Base-by-base conservation (phyloP, 2,329 filamentous ascomycete species). In the Leptoxyphium fumago region DNA sequence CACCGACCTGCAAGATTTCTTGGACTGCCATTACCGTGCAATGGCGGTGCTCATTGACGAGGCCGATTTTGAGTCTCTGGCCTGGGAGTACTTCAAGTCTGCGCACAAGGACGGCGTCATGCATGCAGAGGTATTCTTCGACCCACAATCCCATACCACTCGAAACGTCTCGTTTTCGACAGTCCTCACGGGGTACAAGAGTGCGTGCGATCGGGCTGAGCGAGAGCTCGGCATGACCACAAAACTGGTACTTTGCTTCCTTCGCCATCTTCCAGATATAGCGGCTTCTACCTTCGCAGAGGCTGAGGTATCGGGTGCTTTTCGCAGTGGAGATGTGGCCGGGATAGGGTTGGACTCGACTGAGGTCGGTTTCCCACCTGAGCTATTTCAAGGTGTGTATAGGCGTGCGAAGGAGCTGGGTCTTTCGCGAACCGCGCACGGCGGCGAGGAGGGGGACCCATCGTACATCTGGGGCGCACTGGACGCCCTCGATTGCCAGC, bases 91-190 rank as follows among this genome's bases (percentile, higher is more conserved):
- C 64, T 82, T 87, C 59, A 55, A 68, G 29, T 74, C 71, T 46
- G 82, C 80, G 2, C 69, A 75, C 29, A 63, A 64, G 1, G 77
- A 84, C 49, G 75, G 76, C 32, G 77, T 87, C 2, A 70, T 74
- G 41, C 82, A 88, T 56, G 80, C 80, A 10, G 83, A 88, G 60
- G 72, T 86, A 50, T 88, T 86, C 65, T 87, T 88, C 64, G 84
- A 88, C 59, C 82, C 83, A 1, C 82, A 88, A 61, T 81, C 80
- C 1, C 84, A 88, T 60, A 72, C 75, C 5, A 64, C 63, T 10
- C 72, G 82, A 15, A 78, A 78, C 5, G 64, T 88, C 2, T 52
- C 69, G 7, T 80, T 84, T 56, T 64, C 71, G 13, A 79, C 74
- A 2, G 72, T 87, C 17, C 69, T 86, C 3, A 57, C 61, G 2